phyloP scores from a whole-genome alignment of 768 basidiomycete species.

The Cubamyces lactineus region DNA sequence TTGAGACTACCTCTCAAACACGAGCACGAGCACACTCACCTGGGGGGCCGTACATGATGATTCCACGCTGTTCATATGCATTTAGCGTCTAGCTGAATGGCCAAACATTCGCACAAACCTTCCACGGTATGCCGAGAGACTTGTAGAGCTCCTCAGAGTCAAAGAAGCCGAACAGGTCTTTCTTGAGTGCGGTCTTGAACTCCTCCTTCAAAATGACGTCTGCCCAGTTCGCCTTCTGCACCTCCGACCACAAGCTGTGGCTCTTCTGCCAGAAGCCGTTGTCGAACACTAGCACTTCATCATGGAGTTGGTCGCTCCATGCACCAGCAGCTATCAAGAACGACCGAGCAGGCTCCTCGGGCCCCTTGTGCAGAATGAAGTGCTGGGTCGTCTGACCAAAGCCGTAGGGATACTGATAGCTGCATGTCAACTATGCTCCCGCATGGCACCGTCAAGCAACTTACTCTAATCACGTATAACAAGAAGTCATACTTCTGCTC shows the following conservation, averaged over 20 bases:
- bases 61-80: constrained; percentile 57
- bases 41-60: constrained; percentile 85
- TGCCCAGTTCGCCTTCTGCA: constrained; percentile 63
- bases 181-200: constrained; percentile 68
- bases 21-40: constrained; percentile 39
- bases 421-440: background rate
- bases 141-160: constrained; percentile 74
- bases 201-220: constrained; percentile 72
- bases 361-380: constrained; percentile 65
- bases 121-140: constrained; percentile 80
- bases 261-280: constrained; percentile 71
- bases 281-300: constrained; percentile 81
- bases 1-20: background rate
- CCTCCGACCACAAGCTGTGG: constrained; percentile 55
- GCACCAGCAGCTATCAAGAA: constrained; percentile 57
- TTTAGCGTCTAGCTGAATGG: background rate
- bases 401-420: constrained; percentile 35
- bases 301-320: constrained; percentile 56
- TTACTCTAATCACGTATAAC: constrained; percentile 54
- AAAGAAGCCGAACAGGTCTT: constrained; percentile 83
- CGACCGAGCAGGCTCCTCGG: constrained; percentile 52
- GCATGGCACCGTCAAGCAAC: background rate
- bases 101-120: constrained; percentile 44
- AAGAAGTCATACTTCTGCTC: constrained; percentile 58
- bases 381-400: constrained; percentile 35